Evolutionary conservation across 2,329 filamentous ascomycete genomes (phyloP), one percentile per base, ranked within the genome.

Genomic region (Fusarium hostae): DNA sequence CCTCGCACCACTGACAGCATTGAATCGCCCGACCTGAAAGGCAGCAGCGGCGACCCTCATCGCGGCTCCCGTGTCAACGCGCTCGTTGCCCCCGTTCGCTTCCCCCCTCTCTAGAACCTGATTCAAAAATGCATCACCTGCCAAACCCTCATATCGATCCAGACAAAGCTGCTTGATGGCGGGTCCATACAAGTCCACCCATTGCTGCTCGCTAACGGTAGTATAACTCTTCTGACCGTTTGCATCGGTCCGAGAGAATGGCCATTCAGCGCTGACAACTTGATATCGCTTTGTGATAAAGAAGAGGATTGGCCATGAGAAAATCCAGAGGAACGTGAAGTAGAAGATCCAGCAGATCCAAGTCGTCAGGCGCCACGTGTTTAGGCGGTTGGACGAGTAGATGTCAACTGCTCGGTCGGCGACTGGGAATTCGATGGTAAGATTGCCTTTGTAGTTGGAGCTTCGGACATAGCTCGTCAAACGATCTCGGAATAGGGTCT

Each of bases 301-400:
- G 30, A 75, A 74, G 0, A 75, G 58, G 2, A 72, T 8, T 15
- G 72, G 73, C 73, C 73, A 75, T 4, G 73, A 59, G n/a, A 75
- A 70, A 28, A 75, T 75, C 73, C 73, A 75, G 1, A 75, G 47
- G 9, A 75, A 75, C 1, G 63, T 75, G 2, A 75, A 62, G 7
- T 75, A 75, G 13, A 75, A 74, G 26, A 75, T 9, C 73, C 73
- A 75, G 16, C 70, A 50, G n/a, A 75, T 63, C 72, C 73, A 75
- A 6, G n/a, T 18, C 9, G 57, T 71, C 26, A 75, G 32, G 2
- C 73, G 55, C 73, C 70, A 72, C 1, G n/a, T 66, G 12, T 75
- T 75, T 1, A 75, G 62, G 1, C 57, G 47, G 8, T 58, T 72
- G 5, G 70, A 63, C 0, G 73, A 75, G 47, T 75, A 75, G 20